Evolutionary conservation across 2,329 filamentous ascomycete genomes (phyloP).

Genomic region (Curvularia eragrostidis): DNA sequence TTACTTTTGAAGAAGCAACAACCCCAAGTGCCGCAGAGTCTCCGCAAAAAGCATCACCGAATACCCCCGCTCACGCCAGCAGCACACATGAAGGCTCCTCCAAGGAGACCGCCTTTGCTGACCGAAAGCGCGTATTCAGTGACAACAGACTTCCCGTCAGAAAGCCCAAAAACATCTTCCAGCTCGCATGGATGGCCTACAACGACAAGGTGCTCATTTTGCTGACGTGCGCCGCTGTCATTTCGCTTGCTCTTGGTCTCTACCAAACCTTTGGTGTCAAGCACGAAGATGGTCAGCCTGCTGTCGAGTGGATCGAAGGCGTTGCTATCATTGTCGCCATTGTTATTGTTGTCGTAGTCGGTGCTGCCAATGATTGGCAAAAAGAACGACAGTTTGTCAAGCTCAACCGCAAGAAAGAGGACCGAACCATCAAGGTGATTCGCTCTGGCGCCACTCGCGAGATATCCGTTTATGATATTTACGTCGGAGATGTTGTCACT

Average conservation of each 20-base stretch:
- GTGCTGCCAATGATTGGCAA: slow-evolving; percentile 82
- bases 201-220: slow-evolving; percentile 75
- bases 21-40: slow-evolving; percentile 31
- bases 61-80: slow-evolving; percentile 22
- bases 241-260: slow-evolving; percentile 76
- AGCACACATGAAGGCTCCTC: slow-evolving; percentile 35
- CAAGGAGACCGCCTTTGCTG: slow-evolving; percentile 55
- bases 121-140: slow-evolving; percentile 73
- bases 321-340: slow-evolving; percentile 81
- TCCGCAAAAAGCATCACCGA: slow-evolving; percentile 26
- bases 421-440: slow-evolving; percentile 74
- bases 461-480: slow-evolving; percentile 70
- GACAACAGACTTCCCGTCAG: slow-evolving; percentile 73
- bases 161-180: slow-evolving; percentile 72
- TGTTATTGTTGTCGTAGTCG: slow-evolving; percentile 75
- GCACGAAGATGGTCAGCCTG: slow-evolving; percentile 59
- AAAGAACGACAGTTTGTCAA: slow-evolving; percentile 83
- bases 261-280: slow-evolving; percentile 71
- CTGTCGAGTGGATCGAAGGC: slow-evolving; percentile 82
- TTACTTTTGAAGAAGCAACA: slow-evolving; percentile 72
- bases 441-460: slow-evolving; percentile 74
- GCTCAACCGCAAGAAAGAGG: slow-evolving; percentile 79
- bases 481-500: slow-evolving; percentile 75
- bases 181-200: slow-evolving; percentile 80
- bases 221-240: slow-evolving; percentile 66